phyloP scores from a whole-genome alignment of 108 stramenopile species.

The Schizochytrium sp. region DNA sequence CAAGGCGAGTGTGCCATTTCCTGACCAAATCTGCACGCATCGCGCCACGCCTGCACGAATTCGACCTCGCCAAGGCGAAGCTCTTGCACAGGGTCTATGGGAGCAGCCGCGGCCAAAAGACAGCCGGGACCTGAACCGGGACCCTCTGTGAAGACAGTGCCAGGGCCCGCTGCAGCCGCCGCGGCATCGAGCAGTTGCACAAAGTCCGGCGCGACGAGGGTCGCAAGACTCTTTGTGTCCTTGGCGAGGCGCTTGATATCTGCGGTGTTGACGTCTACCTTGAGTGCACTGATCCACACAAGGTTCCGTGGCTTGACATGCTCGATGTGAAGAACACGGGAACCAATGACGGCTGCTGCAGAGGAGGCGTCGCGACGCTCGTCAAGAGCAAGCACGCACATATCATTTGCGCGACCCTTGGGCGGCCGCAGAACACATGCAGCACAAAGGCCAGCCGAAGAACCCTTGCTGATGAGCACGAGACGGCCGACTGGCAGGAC shows the following conservation, averaged over 20 bases:
- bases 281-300: neutral
- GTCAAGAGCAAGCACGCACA: neutral
- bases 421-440: neutral
- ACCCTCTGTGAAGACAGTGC: neutral
- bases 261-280: neutral
- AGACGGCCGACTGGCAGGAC: neutral
- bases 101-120: neutral
- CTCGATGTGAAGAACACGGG: neutral
- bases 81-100: neutral
- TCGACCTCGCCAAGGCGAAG: neutral
- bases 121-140: no score
- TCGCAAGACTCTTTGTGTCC: neutral
- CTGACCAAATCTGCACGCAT: neutral
- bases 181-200: neutral
- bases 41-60: neutral
- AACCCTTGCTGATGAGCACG: neutral
- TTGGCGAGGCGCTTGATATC: neutral
- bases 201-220: neutral
- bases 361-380: no score
- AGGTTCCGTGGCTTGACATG: neutral
- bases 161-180: neutral
- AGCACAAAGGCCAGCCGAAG: neutral
- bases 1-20: neutral
- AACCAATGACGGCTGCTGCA: neutral
- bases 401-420: neutral